phyloP scores from a whole-genome alignment of 2,329 filamentous ascomycete species.

The Fusarium algeriense region DNA sequence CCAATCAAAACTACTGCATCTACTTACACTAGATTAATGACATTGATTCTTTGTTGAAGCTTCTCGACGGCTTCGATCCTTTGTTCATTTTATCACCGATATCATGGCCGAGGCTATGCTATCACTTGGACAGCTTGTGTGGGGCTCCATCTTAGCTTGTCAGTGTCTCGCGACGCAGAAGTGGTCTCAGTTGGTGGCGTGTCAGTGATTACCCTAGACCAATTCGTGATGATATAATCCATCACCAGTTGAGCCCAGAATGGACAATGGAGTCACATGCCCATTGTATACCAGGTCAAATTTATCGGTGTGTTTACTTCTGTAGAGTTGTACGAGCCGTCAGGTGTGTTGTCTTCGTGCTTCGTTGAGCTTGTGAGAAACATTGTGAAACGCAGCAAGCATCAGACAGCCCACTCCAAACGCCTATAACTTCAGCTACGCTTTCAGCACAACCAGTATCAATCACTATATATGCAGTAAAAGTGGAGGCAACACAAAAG shows the following conservation, averaged over 20 bases:
- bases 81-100: conserved; percentile 9
- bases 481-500: conserved; percentile 26
- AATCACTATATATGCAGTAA: background rate
- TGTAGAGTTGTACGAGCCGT: too few species aligned
- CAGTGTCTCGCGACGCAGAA: conserved; percentile 20
- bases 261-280: conserved; percentile 9
- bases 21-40: background rate
- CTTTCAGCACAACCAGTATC: background rate
- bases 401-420: background rate
- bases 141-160: conserved; percentile 16
- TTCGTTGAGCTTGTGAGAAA: background rate
- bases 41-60: conserved; percentile 8
- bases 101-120: conserved; percentile 22
- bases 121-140: conserved; percentile 37
- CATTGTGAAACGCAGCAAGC: conserved; percentile 2
- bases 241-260: conserved; percentile 15
- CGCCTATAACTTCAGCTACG: background rate
- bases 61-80: background rate
- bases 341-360: background rate
- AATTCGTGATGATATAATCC: background rate
- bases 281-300: background rate
- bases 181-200: conserved; percentile 41
- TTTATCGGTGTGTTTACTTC: background rate
- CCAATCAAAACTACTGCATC: background rate
- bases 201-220: conserved; percentile 36